A percentile compares a stretch with the other conserved stretches of the same genome.
phyloP scores from a whole-genome alignment of 192 early-diverging fungal genomes.

The Allomyces javanicus region DNA sequence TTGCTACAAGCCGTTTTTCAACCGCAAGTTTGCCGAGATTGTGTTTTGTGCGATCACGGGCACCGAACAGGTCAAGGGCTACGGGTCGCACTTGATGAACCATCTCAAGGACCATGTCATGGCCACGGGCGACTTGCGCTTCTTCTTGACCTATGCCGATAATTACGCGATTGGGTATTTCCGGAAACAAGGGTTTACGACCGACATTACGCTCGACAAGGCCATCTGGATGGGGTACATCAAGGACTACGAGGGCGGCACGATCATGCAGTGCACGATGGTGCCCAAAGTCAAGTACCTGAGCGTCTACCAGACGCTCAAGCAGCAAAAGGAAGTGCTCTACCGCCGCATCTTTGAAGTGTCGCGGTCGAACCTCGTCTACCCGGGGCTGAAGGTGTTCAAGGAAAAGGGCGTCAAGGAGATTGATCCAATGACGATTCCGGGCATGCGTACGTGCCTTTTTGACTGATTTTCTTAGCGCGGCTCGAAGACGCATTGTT shows the following conservation, averaged over 20 bases:
- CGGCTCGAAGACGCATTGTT: neutral
- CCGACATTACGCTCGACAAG: constrained; percentile 86
- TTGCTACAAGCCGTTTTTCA: constrained; percentile 76
- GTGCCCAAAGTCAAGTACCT: constrained; percentile 76
- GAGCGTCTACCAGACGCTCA: constrained; percentile 45
- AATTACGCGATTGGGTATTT: constrained; percentile 98
- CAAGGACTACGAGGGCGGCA: constrained; percentile 98
- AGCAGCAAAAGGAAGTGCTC: constrained; percentile 34
- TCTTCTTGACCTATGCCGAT: constrained; percentile 96
- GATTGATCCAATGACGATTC: constrained; percentile 67
- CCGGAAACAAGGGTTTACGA: constrained; percentile 96
- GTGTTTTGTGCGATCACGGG: constrained; percentile 91
- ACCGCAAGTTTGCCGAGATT: constrained; percentile 88
- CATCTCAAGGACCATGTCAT: constrained; percentile 87
- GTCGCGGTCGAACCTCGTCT: constrained; percentile 52
- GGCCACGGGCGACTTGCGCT: constrained; percentile 42
- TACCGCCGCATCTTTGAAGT: constrained; percentile 40
- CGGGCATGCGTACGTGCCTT: constrained; percentile 48
- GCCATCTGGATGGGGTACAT: constrained; percentile 93
- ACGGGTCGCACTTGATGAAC: constrained; percentile 89
- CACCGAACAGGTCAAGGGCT: constrained; percentile 86
- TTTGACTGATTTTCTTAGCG: neutral
- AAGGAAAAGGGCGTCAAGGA: constrained; percentile 26
- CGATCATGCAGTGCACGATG: constrained; percentile 90
- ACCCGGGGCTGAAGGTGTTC: constrained; percentile 56